phyloP scores from a whole-genome alignment of 2,329 filamentous ascomycete genomes.

The Grosmannia clavigera region DNA sequence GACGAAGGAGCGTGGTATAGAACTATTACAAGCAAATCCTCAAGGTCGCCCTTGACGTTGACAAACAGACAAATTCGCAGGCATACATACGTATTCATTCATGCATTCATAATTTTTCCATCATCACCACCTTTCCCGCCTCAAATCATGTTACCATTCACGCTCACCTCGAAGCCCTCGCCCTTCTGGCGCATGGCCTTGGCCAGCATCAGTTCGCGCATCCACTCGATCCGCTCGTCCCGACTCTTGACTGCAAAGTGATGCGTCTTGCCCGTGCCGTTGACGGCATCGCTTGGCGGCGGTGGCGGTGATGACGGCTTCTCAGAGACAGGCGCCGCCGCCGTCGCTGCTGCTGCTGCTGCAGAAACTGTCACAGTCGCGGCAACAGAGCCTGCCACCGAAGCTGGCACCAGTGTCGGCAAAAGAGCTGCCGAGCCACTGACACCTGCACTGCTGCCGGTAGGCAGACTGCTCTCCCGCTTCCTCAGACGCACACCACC shows the following conservation, averaged over 20 bases:
- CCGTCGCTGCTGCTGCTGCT: neutral
- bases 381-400: neutral
- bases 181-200: slow-evolving; percentile 78
- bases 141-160: slow-evolving; percentile 67
- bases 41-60: neutral
- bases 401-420: slow-evolving; percentile 16
- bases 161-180: slow-evolving; percentile 69
- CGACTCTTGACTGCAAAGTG: slow-evolving; percentile 83
- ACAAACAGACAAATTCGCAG: neutral
- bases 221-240: slow-evolving; percentile 94
- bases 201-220: slow-evolving; percentile 83
- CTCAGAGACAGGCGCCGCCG: neutral
- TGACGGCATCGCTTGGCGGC: slow-evolving; percentile 31
- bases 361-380: neutral
- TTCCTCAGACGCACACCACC: slow-evolving; percentile 38
- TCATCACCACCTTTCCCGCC: neutral
- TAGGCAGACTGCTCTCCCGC: slow-evolving; percentile 30
- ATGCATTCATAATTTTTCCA: too few relatives aligned
- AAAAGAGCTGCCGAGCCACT: slow-evolving; percentile 6
- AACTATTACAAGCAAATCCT: neutral
- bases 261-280: slow-evolving; percentile 68
- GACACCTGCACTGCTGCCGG: slow-evolving; percentile 15
- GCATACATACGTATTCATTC: neutral
- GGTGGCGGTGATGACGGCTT: slow-evolving; percentile 20
- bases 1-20: slow-evolving; percentile 12